Base-by-base conservation (phyloP, 768 basidiomycete species). In the Astraeus odoratus region DNA sequence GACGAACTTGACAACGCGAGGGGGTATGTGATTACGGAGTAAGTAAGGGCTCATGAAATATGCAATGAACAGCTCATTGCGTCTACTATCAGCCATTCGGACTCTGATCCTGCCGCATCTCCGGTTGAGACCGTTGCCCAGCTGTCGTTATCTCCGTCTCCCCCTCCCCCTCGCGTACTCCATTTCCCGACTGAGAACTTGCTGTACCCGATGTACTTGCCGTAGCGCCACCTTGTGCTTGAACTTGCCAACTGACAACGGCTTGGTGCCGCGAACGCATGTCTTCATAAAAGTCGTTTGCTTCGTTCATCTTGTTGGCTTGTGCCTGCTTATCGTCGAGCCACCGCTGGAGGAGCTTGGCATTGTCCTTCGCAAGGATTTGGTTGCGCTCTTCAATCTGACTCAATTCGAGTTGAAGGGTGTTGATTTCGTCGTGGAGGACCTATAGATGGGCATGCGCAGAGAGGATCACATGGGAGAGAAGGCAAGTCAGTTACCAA, bases 231-330 rank as follows among this genome's bases (percentile, higher is more conserved):
- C n/a, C n/a, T n/a, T 41, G 39, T 16, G n/a, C 27, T 13, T 41
- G 26, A 12, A 25, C 39, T 19, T 77, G 70, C 77, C 77, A 81
- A 51, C 70, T 78, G 22, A 77, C 55, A 1, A 78, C 76, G 5
- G 78, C 72, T 52, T 84, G 75, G 55, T 82, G 81, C 49, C 75
- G 77, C 26, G 84, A 81, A 46, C 83, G 82, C 81, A 91, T 83
- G 53, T 84, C 81, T 61, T 92, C 88, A 57, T 92, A 92, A 62
- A 89, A 88, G 46, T 86, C 75, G 60, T 91, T 90, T 12, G 86
- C 90, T 56, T 88, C 87, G 66, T 98, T 97, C 87, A 99, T 88
- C 67, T 82, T 83, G 64, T 93, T 91, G 8, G 86, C 95, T 57
- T 94, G 93, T 10, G 74, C 69, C 60, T 96, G 91, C 67, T 96